Conservation (phyloP, 345 rosid species). For the Psidium guajava region DNA sequence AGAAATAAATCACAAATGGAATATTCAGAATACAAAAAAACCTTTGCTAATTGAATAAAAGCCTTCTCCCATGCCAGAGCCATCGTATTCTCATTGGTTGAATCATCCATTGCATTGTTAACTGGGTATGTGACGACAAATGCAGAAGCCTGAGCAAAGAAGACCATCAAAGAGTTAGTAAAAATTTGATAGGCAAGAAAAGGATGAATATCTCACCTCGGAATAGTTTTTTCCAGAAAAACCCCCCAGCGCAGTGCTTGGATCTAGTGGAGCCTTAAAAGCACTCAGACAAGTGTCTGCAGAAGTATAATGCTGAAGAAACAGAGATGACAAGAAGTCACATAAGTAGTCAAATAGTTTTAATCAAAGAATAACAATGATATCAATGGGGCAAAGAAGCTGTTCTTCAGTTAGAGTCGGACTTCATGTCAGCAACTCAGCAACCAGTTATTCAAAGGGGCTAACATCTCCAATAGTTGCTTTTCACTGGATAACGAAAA, state of each 20-base stretch:
- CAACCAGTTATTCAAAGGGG: not conserved
- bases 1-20: not conserved
- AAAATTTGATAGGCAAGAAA: not conserved
- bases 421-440: not conserved
- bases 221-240: slow-evolving; percentile 75
- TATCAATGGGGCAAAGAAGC: not conserved
- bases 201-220: slow-evolving; percentile 51
- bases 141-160: slow-evolving; percentile 74
- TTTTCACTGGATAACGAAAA: not conserved
- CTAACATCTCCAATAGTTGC: not conserved
- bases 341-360: not conserved
- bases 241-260: slow-evolving; percentile 91
- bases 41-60: slow-evolving; percentile 84
- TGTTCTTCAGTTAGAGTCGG: not conserved
- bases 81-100: slow-evolving; percentile 43
- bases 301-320: slow-evolving; percentile 77
- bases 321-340: not conserved
- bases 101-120: slow-evolving; percentile 59
- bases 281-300: slow-evolving; percentile 81
- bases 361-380: not conserved
- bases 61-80: slow-evolving; percentile 94
- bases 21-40: slow-evolving; percentile 9
- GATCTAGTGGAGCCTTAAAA: slow-evolving; percentile 92
- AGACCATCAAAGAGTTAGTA: not conserved
- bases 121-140: slow-evolving; percentile 86